A percentile compares a stretch with the other conserved stretches of the same genome.
Evolutionary conservation across 768 basidiomycete species (phyloP).

Genomic region (Tylopilus felleus): DNA sequence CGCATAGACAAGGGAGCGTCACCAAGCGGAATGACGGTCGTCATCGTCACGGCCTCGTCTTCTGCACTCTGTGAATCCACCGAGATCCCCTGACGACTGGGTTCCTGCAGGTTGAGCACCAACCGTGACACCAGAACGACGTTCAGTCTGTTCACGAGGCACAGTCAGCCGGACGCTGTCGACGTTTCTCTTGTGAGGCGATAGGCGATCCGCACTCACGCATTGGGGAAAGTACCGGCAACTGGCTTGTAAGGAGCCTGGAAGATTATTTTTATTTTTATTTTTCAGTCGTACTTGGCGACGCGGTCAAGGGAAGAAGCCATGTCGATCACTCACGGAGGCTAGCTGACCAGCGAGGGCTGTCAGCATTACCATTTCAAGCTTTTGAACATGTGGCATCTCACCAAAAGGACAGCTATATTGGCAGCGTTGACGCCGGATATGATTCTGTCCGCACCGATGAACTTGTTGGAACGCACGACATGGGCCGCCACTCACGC

Average conservation of each 20-base stretch:
- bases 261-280: too few relatives aligned
- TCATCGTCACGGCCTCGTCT: not conserved
- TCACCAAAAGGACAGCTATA: conserved; percentile 12
- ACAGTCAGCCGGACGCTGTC: not conserved
- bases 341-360: not conserved
- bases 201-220: not conserved
- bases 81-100: not conserved
- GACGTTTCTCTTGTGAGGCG: not conserved
- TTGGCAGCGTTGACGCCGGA: conserved; percentile 7
- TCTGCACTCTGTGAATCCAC: not conserved
- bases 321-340: conserved; percentile 3
- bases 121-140: conserved; percentile 16
- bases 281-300: not conserved
- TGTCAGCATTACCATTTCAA: not conserved
- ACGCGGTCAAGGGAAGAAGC: not conserved
- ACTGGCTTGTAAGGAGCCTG: not conserved
- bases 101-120: conserved; percentile 17
- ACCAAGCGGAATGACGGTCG: conserved; percentile 2
- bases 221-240: not conserved
- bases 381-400: not conserved
- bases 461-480: not conserved
- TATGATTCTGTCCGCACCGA: conserved; percentile 9
- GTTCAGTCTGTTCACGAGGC: conserved; percentile 4
- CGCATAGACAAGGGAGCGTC: not conserved
- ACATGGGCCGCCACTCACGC: conserved; percentile 3